Base-by-base conservation (phyloP, 192 early-diverging fungal genomes). In the Coemansia sp. region DNA sequence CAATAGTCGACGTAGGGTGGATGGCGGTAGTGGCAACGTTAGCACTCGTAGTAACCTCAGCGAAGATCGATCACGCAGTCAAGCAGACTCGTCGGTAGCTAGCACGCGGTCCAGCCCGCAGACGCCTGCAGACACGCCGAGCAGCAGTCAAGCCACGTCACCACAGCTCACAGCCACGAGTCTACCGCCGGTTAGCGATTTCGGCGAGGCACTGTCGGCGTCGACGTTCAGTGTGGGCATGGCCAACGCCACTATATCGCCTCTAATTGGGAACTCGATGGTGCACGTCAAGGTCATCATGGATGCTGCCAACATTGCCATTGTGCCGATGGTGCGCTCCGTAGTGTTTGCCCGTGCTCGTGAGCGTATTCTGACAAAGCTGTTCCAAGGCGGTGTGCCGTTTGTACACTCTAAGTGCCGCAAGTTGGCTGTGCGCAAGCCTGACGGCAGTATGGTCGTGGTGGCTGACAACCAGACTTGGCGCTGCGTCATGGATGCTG, bases 211-310 rank as follows among this genome's bases (percentile, higher is more conserved):
- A 1, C 60, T 84, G 49, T 64, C 73, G 1, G 40, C 69, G 11
- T 84, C 81, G 34, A 73, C 68, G 15, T 84, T 84, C 62, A 64
- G 46, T 15, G 63, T 78, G 43, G 46, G 67, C 33, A 29, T 61
- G 13, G 47, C 47, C 12, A 75, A 73, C 43, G 43, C 62, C 16
- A 69, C 71, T 18, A 52, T 79, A 0, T 73, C 76, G 40, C 65
- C 76, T 36, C 76, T 84, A 16, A 65, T 84, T n/a, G 71, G 81
- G 40, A 78, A 78, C 69, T 84, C 81, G 11, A 84, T 79, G 73
- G 63, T 84, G 5, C 81, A 79, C 53, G 62, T 84, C 58, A 84
- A 84, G 58, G 81, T 79, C 4, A 20, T 84, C 33, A 66, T 84
- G 76, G 76, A 79, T 62, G 53, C 47, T 3, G 46, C 47, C 33